Evolutionary conservation across 2,329 filamentous ascomycete species (phyloP).

Genomic region (Ophiostoma tasmaniense): DNA sequence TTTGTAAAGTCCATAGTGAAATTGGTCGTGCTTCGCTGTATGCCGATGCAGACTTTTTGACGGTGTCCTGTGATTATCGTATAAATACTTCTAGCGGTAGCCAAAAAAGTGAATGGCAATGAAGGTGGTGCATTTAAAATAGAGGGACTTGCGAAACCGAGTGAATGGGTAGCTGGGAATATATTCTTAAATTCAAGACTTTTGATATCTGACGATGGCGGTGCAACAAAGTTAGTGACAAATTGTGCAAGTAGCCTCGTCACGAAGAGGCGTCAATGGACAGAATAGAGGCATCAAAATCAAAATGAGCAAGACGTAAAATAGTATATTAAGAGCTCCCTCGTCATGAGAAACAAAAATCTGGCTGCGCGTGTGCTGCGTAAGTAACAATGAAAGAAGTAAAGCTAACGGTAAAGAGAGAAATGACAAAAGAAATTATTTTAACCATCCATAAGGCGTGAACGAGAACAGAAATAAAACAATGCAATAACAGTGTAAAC

Average conservation of each 20-base stretch:
- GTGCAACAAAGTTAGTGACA: neutral
- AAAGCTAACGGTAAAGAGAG: neutral
- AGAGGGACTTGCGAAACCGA: neutral
- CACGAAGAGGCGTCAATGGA: neutral
- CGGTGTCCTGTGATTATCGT: neutral
- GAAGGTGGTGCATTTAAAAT: neutral
- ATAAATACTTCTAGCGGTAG: neutral
- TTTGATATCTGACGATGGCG: neutral
- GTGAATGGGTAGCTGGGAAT: neutral
- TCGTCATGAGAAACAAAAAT: neutral
- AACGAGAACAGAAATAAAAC: neutral
- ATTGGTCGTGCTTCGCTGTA: neutral
- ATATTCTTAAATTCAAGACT: too few species aligned
- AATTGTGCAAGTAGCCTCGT: neutral
- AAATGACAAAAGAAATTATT: neutral
- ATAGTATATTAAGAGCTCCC: neutral
- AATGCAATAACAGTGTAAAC: neutral
- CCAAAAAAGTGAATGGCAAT: neutral
- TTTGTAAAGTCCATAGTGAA: neutral
- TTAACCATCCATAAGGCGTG: constrained; percentile 1
- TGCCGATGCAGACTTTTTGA: neutral
- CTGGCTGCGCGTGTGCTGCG: constrained; percentile 1
- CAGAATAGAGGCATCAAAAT: neutral
- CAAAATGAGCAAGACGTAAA: neutral
- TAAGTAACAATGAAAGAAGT: neutral